Evolutionary conservation across 352 stramenopile species (phyloP).

Genomic region (Lagenidium sp.): DNA sequence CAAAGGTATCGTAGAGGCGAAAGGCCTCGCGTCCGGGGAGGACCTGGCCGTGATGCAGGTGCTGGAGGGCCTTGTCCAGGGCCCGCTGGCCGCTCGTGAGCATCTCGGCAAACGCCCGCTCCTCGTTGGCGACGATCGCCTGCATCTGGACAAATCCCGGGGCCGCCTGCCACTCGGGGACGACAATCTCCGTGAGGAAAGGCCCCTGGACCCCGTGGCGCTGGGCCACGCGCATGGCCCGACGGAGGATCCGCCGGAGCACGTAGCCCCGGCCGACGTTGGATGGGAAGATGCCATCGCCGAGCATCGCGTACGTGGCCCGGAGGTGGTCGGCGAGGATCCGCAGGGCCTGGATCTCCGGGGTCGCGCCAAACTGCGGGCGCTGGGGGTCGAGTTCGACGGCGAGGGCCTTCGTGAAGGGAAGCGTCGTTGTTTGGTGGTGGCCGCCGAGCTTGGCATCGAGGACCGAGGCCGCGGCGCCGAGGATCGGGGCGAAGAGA

Average conservation of each 20-base stretch:
- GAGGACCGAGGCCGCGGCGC: slow-evolving; percentile 29
- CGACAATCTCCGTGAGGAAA: slow-evolving; percentile 41
- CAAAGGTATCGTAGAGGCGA: slow-evolving; percentile 66
- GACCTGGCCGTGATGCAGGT: slow-evolving; percentile 7
- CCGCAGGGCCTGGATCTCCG: slow-evolving; percentile 60
- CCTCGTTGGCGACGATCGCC: slow-evolving; percentile 60
- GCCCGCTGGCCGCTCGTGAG: slow-evolving; percentile 36
- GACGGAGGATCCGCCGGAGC: slow-evolving; percentile 91
- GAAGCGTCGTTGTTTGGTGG: slow-evolving; percentile 2
- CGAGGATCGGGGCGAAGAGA: slow-evolving; percentile 90
- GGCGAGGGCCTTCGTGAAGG: slow-evolving; percentile 28
- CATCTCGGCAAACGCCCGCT: slow-evolving; percentile 69
- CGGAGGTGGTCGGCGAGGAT: slow-evolving; percentile 96
- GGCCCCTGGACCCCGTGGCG: slow-evolving; percentile 34
- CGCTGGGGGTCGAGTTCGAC: slow-evolving; percentile 33
- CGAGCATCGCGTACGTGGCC: slow-evolving; percentile 91
- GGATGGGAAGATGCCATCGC: slow-evolving; percentile 92
- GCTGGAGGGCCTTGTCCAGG: slow-evolving; percentile 53
- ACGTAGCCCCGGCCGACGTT: slow-evolving; percentile 96
- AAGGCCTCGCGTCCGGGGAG: slow-evolving; percentile 53
- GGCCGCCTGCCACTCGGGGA: slow-evolving; percentile 30
- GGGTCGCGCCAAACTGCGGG: slow-evolving; percentile 31
- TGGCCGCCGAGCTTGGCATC: slow-evolving; percentile 16
- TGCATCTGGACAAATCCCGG: slow-evolving; percentile 47
- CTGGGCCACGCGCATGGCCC: slow-evolving; percentile 68